Evolutionary conservation across 2,329 filamentous ascomycete genomes (phyloP), one percentile per base, ranked within the genome.

Genomic region (Coniochaeta ligniaria): DNA sequence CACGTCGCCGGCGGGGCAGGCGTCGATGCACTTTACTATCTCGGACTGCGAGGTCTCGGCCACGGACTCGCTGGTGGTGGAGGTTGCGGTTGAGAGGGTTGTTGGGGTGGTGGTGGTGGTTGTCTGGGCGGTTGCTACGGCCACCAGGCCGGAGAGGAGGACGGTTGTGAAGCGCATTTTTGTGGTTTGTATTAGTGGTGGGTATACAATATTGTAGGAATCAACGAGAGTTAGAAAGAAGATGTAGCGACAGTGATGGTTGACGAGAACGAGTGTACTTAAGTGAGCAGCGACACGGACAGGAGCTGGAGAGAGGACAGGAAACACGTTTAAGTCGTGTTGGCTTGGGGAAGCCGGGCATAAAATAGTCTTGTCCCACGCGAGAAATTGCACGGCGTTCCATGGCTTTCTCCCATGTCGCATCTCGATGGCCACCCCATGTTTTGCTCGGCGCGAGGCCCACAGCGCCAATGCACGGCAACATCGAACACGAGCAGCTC

Each of bases 161-260:
- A 81, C 66, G 67, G 78, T 70, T 64, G 80, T 73, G 78, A 83
- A 81, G 74, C 82, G 83, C 83, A 86, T 86, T 43, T 76, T 83
- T 77, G 66, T n/a, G n/a, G n/a, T n/a, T n/a, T n/a, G n/a, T n/a
- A n/a, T n/a, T n/a, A n/a, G n/a, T n/a, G n/a, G n/a, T n/a, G n/a
- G n/a, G n/a, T n/a, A n/a, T n/a, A n/a, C n/a, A n/a, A n/a, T n/a
- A n/a, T n/a, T n/a, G n/a, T n/a, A n/a, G n/a, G n/a, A n/a, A n/a
- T 36, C 35, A 36, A 36, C 24, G 59, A 56, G 41, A 58, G 55
- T 58, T 59, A 9, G 22, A 56, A 61, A 43, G 35, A 58, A 45
- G 43, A 60, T 45, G 61, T 35, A 45, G 55, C 47, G 54, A 57
- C 54, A 36, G 54, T 57, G 12, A 28, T 11, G 47, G 7, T 17